These are phyloP conservation scores for Mycena alexandri DNA, from an alignment of 768 basidiomycete genomes.

Conservation along the genomic window DNA sequence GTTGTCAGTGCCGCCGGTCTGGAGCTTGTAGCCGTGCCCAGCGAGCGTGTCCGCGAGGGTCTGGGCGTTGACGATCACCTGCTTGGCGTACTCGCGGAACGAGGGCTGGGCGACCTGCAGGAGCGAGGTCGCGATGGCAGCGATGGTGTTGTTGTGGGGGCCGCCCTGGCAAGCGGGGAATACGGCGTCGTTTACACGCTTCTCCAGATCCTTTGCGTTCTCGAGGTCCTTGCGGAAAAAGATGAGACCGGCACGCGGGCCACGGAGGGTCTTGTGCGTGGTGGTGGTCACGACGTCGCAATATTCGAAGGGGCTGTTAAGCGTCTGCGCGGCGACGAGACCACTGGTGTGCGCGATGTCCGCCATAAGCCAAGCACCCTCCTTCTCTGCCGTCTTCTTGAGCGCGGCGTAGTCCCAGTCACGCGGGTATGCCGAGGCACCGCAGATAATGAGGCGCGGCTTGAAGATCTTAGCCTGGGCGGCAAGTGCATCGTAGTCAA, in stretches of 20 bases:
- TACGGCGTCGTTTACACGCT: slow-evolving; percentile 97
- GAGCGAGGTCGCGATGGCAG: slow-evolving; percentile 92
- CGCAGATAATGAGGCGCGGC: slow-evolving; percentile 94
- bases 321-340: slow-evolving; percentile 91
- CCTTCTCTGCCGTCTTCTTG: slow-evolving; percentile 83
- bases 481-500: slow-evolving; percentile 88
- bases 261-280: slow-evolving; percentile 99
- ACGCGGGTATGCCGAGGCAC: slow-evolving; percentile 97
- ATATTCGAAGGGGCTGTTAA: slow-evolving; percentile 92
- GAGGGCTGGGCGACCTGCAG: slow-evolving; percentile 91
- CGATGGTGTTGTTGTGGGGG: slow-evolving; percentile 99
- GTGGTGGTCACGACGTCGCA: slow-evolving; percentile 99
- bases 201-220: slow-evolving; percentile 88
- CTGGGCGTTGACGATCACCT: slow-evolving; percentile 91
- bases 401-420: slow-evolving; percentile 96
- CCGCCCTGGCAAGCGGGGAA: slow-evolving; percentile 99
- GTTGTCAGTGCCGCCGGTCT: slow-evolving; percentile 97
- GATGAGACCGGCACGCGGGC: slow-evolving; percentile 96
- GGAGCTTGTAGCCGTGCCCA: slow-evolving; percentile 91
- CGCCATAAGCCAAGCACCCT: slow-evolving; percentile 94
- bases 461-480: slow-evolving; percentile 95
- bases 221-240: slow-evolving; percentile 97
- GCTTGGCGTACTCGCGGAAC: slow-evolving; percentile 93
- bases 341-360: slow-evolving; percentile 99
- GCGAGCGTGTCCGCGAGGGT: slow-evolving; percentile 81